These are phyloP conservation scores for Leccinum aurantiacum DNA, from an alignment of 768 basidiomycete genomes.

Conservation along the genomic window DNA sequence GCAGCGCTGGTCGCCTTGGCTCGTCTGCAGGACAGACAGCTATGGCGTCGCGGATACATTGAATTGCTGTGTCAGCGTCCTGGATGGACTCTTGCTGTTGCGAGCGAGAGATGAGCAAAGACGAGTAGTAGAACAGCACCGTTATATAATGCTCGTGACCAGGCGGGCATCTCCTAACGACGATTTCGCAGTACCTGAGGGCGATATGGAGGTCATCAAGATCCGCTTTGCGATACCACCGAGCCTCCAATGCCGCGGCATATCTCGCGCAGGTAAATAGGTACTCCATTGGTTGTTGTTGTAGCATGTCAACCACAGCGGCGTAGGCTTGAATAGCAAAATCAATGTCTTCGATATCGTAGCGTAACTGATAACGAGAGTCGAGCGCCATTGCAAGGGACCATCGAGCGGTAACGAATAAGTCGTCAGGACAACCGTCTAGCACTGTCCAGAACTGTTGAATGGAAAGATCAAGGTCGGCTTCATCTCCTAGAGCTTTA, in stretches of 20 bases:
- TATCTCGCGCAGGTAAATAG: conserved; percentile 10
- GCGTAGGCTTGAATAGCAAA: conserved; percentile 10
- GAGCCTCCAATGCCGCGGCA: neutral
- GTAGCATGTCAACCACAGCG: conserved; percentile 7
- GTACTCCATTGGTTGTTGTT: conserved; percentile 5
- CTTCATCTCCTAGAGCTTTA: conserved; percentile 10
- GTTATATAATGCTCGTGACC: conserved; percentile 1
- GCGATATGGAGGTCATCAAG: conserved; percentile 16
- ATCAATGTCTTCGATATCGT: conserved; percentile 19
- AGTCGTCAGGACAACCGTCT: conserved; percentile 5
- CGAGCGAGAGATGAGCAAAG: conserved; percentile 13
- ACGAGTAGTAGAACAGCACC: conserved; percentile 7
- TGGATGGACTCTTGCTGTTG: conserved; percentile 10
- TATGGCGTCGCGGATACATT: conserved; percentile 12
- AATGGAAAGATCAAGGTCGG: conserved; percentile 24
- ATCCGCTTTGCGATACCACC: conserved; percentile 12
- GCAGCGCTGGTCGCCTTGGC: neutral
- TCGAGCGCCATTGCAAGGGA: conserved; percentile 13
- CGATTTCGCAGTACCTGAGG: conserved; percentile 8
- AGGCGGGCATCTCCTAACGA: conserved; percentile 8
- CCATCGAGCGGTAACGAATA: conserved; percentile 7
- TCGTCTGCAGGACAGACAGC: conserved; percentile 5
- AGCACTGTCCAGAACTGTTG: conserved; percentile 6
- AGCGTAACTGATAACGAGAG: conserved; percentile 7
- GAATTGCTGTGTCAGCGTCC: conserved; percentile 20